Evolutionary conservation across 352 stramenopile species (phyloP), one percentile per base, ranked within the genome.

Genomic region (Globisporangium parvum): DNA sequence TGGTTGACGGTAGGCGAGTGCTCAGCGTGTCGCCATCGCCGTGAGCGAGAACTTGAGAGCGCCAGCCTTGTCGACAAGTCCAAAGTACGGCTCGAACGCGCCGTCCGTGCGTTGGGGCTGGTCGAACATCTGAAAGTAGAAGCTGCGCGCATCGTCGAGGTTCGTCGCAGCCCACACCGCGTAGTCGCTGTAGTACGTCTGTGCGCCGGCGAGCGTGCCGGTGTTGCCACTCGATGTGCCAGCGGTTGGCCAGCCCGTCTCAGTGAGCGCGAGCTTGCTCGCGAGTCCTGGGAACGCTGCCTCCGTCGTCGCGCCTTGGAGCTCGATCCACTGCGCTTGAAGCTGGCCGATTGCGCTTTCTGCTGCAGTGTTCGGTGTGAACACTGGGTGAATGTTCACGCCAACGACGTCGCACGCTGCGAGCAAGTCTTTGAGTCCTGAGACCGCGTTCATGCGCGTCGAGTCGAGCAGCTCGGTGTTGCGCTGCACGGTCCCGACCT

Each of bases 351-450:
- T 80, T 24, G 74, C 78, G 24, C 67, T 73, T 1, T 57, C 52
- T 6, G 54, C 73, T 0, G 47, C 65, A 3, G 67, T 73, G 53
- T 63, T 53, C 15, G 64, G 45, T 18, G 60, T 73, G 67, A 89
- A 91, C 15, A 81, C 71, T 0, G 76, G 73, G 59, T 88, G 77
- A 51, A 89, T 85, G 71, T 89, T 88, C 55, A 87, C 80, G 33
- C 78, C 80, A 24, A 87, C 57, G 40, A 81, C 65, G 52, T 91
- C 77, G 61, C 74, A 85, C 12, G 56, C 66, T 3, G 51, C 45
- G 21, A 88, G 59, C n/a, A 91, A 63, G 51, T 78, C 69, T 23
- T 61, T 46, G 28, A 77, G 40, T 1, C 70, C 68, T 26, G 57
- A 66, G 45, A 82, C 63, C 20, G 65, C 51, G 33, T 45, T 60